These are phyloP conservation scores for Didymellaceae sp. DNA, from an alignment of 2,329 filamentous ascomycete species.

Conservation along the genomic window DNA sequence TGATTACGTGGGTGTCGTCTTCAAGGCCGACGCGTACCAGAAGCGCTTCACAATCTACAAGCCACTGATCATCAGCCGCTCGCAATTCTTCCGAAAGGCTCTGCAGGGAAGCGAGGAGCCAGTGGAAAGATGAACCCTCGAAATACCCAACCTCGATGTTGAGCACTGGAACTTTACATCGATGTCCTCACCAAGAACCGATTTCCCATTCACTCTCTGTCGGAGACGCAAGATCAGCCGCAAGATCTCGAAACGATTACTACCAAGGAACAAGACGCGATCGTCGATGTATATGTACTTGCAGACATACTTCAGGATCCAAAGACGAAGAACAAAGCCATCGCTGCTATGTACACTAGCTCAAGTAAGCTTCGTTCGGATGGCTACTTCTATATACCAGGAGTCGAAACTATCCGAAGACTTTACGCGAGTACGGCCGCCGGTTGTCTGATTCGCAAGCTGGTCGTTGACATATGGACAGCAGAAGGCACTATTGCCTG, in stretches of 20 bases:
- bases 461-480: neutral
- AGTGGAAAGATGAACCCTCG: neutral
- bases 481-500: too few relatives aligned
- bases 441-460: neutral
- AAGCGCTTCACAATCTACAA: neutral
- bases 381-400: neutral
- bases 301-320: neutral
- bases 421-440: neutral
- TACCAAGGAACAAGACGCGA: neutral
- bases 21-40: neutral
- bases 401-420: neutral
- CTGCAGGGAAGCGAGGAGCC: neutral
- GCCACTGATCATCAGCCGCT: neutral
- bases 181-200: neutral
- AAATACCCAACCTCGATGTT: neutral
- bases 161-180: too few relatives aligned
- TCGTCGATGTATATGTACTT: neutral
- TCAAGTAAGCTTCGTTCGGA: neutral
- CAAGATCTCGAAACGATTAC: too few relatives aligned
- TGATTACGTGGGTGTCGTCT: too few relatives aligned
- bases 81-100: constrained; percentile 4
- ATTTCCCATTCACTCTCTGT: neutral
- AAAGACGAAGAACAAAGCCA: neutral
- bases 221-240: neutral
- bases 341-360: neutral